Evolutionary conservation across 495 filamentous ascomycete species (phyloP).

Genomic region (Mytilinidion resinicola): DNA sequence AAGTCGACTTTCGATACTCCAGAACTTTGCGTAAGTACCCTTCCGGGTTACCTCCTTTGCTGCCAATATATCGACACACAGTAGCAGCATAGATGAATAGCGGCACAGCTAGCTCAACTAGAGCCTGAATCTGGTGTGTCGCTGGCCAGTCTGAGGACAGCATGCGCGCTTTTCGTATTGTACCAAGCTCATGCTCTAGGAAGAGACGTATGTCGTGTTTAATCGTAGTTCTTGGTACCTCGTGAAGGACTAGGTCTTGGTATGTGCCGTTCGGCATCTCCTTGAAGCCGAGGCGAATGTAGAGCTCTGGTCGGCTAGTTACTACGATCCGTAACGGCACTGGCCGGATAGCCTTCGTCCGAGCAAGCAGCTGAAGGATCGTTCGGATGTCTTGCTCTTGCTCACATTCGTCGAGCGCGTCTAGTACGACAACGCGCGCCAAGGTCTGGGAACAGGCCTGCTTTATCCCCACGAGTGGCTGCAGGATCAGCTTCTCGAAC

Average conservation of each 20-base stretch:
- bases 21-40: slow-evolving; percentile 10
- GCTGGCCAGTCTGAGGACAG: slow-evolving; percentile 38
- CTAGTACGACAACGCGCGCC: slow-evolving; percentile 26
- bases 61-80: slow-evolving; percentile 16
- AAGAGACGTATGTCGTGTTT: slow-evolving; percentile 35
- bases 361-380: slow-evolving; percentile 29
- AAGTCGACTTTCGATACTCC: slow-evolving; percentile 1
- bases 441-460: not conserved
- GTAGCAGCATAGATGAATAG: slow-evolving; percentile 25
- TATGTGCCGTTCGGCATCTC: slow-evolving; percentile 5
- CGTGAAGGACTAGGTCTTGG: slow-evolving; percentile 29
- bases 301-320: slow-evolving; percentile 35
- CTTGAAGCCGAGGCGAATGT: slow-evolving; percentile 23
- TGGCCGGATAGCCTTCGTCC: slow-evolving; percentile 13
- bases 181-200: slow-evolving; percentile 16
- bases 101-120: slow-evolving; percentile 36
- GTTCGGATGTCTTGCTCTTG: slow-evolving; percentile 17
- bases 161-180: not conserved
- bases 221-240: slow-evolving; percentile 28
- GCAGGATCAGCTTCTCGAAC: slow-evolving; percentile 12
- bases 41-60: slow-evolving; percentile 5
- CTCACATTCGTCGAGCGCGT: slow-evolving; percentile 36
- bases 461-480: not conserved
- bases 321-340: slow-evolving; percentile 29
- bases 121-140: slow-evolving; percentile 19